These are phyloP conservation scores for Picea glauca DNA, from an alignment of 75 land plant species.

Conservation along the genomic window DNA sequence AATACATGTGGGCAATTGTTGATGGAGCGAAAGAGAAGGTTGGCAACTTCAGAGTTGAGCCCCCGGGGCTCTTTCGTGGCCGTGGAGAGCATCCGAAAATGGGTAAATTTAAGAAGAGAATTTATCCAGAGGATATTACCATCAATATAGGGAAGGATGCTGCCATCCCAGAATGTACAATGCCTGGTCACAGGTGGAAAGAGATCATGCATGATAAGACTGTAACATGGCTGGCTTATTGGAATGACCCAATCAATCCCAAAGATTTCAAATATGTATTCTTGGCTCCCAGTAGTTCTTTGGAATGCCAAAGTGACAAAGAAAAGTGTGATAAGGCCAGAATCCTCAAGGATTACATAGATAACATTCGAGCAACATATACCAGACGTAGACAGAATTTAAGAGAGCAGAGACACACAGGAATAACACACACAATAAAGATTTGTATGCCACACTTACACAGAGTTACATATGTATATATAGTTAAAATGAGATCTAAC, in stretches of 20 bases:
- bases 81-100: constrained; percentile 99
- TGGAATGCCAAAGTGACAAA: constrained; percentile 96
- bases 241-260: constrained; percentile 93
- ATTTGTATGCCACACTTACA: too few species aligned
- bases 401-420: too few species aligned
- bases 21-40: constrained; percentile 99
- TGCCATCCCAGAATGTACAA: constrained; percentile 93
- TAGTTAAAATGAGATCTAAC: too few species aligned
- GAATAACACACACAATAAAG: too few species aligned
- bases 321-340: constrained; percentile 97
- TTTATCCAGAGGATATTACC: constrained; percentile 76
- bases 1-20: constrained; percentile 94
- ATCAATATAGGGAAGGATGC: constrained; percentile 90
- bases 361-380: constrained; percentile 67
- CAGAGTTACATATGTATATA: too few species aligned
- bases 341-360: constrained; percentile 72
- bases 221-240: constrained; percentile 96
- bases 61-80: constrained; percentile 94
- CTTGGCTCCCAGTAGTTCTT: constrained; percentile 83
- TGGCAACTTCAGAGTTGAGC: constrained; percentile 98
- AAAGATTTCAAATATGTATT: constrained; percentile 96
- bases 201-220: constrained; percentile 91
- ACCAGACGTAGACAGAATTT: too few species aligned
- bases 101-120: constrained; percentile 15
- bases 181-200: constrained; percentile 97